Conservation (phyloP, 2,329 filamentous ascomycete genomes). For the Mollisiaceae sp. region DNA sequence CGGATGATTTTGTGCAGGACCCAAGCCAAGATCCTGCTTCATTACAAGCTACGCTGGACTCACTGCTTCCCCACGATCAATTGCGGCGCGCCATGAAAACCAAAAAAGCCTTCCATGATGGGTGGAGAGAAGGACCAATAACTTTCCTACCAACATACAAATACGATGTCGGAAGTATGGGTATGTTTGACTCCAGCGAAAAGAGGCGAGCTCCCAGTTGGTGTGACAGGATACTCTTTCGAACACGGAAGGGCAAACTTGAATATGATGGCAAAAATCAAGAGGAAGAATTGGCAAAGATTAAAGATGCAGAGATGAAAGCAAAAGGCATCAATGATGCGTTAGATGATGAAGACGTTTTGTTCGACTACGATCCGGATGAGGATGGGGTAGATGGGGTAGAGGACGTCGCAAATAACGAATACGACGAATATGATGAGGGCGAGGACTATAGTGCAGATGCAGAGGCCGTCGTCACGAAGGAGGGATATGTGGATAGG, state of each 20-base stretch:
- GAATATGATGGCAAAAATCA: slow-evolving; percentile 66
- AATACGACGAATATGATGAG: slow-evolving; percentile 58
- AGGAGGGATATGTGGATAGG: slow-evolving; percentile 60
- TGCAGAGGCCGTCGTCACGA: slow-evolving; percentile 55
- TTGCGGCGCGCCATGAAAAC: slow-evolving; percentile 74
- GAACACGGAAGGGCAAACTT: slow-evolving; percentile 73
- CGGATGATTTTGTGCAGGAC: slow-evolving; percentile 70
- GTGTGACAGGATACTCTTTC: slow-evolving; percentile 93
- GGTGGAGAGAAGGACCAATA: slow-evolving; percentile 89
- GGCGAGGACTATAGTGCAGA: slow-evolving; percentile 48
- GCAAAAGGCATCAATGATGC: slow-evolving; percentile 75
- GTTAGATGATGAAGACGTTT: slow-evolving; percentile 77
- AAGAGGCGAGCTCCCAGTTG: slow-evolving; percentile 92
- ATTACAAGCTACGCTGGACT: slow-evolving; percentile 85
- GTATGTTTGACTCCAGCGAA: slow-evolving; percentile 92
- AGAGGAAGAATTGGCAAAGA: slow-evolving; percentile 70
- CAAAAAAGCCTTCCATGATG: slow-evolving; percentile 85
- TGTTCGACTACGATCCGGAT: slow-evolving; percentile 91
- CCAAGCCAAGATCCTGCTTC: slow-evolving; percentile 81
- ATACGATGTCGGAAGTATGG: slow-evolving; percentile 93
- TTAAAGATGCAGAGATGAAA: slow-evolving; percentile 85
- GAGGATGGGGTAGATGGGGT: slow-evolving; percentile 65
- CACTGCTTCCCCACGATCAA: slow-evolving; percentile 89
- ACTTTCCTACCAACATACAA: slow-evolving; percentile 95
- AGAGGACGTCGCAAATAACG: slow-evolving; percentile 34